A percentile compares a stretch with the other conserved stretches of the same genome.
phyloP scores from a whole-genome alignment of 2,329 filamentous ascomycete species.

The Verticillium alfalfae region DNA sequence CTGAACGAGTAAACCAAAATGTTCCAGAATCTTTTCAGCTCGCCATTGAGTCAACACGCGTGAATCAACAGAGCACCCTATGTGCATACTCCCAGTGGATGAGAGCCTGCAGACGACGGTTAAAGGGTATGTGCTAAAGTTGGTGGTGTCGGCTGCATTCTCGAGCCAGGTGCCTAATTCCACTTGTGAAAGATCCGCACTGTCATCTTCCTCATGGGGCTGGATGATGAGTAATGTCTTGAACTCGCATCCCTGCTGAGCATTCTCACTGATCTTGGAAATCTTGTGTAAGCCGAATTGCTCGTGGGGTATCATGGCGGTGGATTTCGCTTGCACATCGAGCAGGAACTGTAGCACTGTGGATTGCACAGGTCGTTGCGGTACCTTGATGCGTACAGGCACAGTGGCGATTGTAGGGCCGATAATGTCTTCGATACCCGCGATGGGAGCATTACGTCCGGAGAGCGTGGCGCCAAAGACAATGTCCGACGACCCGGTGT shows the following conservation, averaged over 20 bases:
- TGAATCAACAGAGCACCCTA: no score
- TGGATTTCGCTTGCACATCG: conserved; percentile 9
- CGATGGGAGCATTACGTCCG: conserved; percentile 19
- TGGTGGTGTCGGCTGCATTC: background rate
- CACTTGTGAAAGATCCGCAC: background rate
- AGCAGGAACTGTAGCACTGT: conserved; percentile 4
- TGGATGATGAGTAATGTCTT: conserved; percentile 23
- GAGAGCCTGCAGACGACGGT: background rate
- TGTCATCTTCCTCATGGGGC: conserved; percentile 4
- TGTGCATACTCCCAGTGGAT: no score
- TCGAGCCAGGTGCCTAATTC: background rate
- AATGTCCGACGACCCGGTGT: conserved; percentile 20
- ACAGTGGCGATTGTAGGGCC: conserved; percentile 24
- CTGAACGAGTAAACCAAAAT: no score
- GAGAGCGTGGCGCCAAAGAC: conserved; percentile 21
- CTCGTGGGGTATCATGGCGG: conserved; percentile 15
- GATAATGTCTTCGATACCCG: conserved; percentile 17
- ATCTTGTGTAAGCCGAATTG: conserved; percentile 15
- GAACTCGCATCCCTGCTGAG: conserved; percentile 13
- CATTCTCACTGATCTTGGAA: conserved; percentile 6
- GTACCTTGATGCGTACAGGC: conserved; percentile 15
- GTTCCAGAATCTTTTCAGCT: no score
- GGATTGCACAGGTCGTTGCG: background rate
- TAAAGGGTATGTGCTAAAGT: background rate
- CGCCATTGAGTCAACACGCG: no score